A percentile compares a stretch with the other conserved stretches of the same genome.
Evolutionary conservation across 2,329 filamentous ascomycete species (phyloP).

Genomic region (Westerdykella sp.): DNA sequence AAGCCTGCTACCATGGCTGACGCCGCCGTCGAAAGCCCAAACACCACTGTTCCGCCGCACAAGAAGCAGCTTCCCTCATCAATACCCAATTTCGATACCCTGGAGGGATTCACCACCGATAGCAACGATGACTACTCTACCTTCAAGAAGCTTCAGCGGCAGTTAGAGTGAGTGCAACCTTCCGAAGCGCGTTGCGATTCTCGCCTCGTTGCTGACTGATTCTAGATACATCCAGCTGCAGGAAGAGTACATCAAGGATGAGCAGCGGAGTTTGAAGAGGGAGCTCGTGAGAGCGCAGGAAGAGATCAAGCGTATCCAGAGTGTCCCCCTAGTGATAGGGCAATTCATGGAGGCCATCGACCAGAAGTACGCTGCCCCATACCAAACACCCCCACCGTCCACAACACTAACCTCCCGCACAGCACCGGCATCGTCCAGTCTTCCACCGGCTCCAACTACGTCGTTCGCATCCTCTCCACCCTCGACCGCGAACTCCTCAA

Average conservation of each 20-base stretch:
- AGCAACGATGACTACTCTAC: constrained; percentile 89
- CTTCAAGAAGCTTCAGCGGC: constrained; percentile 92
- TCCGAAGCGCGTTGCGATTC: not conserved
- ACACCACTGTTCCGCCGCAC: constrained; percentile 66
- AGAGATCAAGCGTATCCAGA: constrained; percentile 99
- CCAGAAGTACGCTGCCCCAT: constrained; percentile 68
- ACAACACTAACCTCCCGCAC: constrained; percentile 12
- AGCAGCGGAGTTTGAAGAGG: constrained; percentile 94
- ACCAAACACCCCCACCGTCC: not conserved
- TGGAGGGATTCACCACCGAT: constrained; percentile 76
- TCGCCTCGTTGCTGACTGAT: constrained; percentile 20
- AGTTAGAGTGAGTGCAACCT: constrained; percentile 67
- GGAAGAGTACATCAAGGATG: constrained; percentile 99
- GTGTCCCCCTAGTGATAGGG: constrained; percentile 93
- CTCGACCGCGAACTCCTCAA: constrained; percentile 98
- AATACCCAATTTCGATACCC: constrained; percentile 83
- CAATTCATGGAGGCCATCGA: constrained; percentile 99
- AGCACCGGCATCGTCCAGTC: constrained; percentile 98
- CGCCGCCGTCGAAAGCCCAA: constrained; percentile 75
- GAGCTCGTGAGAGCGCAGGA: constrained; percentile 96
- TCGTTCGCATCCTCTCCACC: constrained; percentile 95
- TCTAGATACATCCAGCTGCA: constrained; percentile 87
- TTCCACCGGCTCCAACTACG: constrained; percentile 96
- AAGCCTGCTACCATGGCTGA: constrained; percentile 62
- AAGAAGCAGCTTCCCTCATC: constrained; percentile 72